Evolutionary conservation across 495 filamentous ascomycete species (phyloP), one percentile per base, ranked within the genome.

Genomic region (Penicillium fimorum): DNA sequence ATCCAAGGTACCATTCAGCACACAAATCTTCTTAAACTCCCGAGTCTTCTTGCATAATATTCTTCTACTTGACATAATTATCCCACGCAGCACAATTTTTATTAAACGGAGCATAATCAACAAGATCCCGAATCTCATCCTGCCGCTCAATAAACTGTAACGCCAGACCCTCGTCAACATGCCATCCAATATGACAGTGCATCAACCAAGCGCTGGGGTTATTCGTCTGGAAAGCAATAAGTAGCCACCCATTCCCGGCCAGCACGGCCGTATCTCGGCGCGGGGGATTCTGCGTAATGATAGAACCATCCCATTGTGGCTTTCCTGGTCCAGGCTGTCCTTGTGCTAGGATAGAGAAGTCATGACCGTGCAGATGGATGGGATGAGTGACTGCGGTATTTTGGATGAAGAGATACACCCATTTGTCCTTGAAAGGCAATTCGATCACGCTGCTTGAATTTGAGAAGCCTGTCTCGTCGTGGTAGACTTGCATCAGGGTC

Each of bases 361-460:
- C 57, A 50, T 95, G 43, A 6, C 90, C 90, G 76, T 95, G 90
- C 1, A 96, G 76, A 75, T 95, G 89, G 75, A 93, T 92, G 0
- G 90, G 91, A 66, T 94, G 90, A 27, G 78, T 81, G 40, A 85
- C 84, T 0, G 18, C 79, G 56, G 43, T 45, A 13, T 45, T 45
- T 24, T 45, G 42, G 24, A 45, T 45, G 12, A 45, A 45, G 12
- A 45, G 42, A n/a, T 87, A 67, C 47, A 63, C 77, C 71, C 87
- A 88, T 59, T 86, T 78, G 59, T 88, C 76, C 9, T 82, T 83
- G 63, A 84, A 79, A 13, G 87, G 70, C 56, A 85, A 79, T 44
- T 73, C 47, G 11, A 78, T 18, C 38, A 70, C 64, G 0, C 59
- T 62, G 33, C 48, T 58, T 25, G 42, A 45, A 24, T 27, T 45